phyloP scores from a whole-genome alignment of 2,329 filamentous ascomycete species.

The Claviceps purpurea region DNA sequence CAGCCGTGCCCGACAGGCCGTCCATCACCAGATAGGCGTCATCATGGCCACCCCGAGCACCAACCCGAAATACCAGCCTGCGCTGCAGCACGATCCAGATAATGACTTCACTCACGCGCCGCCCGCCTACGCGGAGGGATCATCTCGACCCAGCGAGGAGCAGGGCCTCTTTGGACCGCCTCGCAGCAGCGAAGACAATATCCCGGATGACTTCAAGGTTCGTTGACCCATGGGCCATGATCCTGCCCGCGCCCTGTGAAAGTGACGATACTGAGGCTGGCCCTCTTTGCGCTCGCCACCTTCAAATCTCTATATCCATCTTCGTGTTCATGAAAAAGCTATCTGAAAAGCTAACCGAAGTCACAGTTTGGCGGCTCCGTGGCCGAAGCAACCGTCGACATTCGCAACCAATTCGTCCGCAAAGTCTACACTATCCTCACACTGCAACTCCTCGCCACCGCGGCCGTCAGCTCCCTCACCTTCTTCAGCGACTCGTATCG shows the following conservation, averaged over 20 bases:
- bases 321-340: too few species aligned
- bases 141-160: constrained; percentile 39
- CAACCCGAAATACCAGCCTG: constrained; percentile 69
- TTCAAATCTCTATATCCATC: background rate
- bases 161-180: constrained; percentile 53
- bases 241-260: background rate
- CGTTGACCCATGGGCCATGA: background rate
- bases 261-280: background rate
- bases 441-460: constrained; percentile 80
- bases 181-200: constrained; percentile 72
- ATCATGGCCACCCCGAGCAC: constrained; percentile 43
- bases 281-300: background rate
- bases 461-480: constrained; percentile 64
- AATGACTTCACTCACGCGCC: constrained; percentile 70
- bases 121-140: constrained; percentile 57
- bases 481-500: constrained; percentile 76
- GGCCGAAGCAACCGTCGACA: constrained; percentile 84
- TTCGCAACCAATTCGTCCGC: constrained; percentile 90
- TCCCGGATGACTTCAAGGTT: constrained; percentile 96
- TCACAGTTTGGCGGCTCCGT: constrained; percentile 78
- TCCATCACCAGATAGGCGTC: background rate
- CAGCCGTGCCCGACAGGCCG: too few species aligned
- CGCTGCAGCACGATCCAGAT: constrained; percentile 68
- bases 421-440: constrained; percentile 98
- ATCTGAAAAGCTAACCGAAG: background rate